Percentiles rank a stretch among this genome's conserved stretches.
Evolutionary conservation across 768 basidiomycete species (phyloP).

Genomic region (Tricholomella constricta): DNA sequence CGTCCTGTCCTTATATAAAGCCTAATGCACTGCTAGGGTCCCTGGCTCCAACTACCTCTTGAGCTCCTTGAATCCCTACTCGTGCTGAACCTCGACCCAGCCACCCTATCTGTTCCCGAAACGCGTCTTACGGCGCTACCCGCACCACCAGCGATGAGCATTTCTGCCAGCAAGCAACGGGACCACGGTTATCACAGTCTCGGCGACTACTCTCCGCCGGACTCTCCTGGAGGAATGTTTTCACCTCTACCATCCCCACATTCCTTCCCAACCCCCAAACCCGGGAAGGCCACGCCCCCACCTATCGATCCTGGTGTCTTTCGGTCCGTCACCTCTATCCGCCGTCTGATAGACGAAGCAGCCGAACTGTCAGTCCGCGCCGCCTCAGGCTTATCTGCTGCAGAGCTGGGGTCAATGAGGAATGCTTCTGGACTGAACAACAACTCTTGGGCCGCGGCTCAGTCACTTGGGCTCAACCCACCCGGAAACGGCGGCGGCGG

Average conservation of each 20-base stretch:
- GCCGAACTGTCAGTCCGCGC: conserved; percentile 88
- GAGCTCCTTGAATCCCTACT: conserved; percentile 85
- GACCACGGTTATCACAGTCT: conserved; percentile 49
- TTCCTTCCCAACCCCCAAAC: conserved; percentile 53
- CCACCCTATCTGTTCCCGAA: conserved; percentile 54
- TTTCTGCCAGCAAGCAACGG: conserved; percentile 35
- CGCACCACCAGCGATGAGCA: conserved; percentile 25
- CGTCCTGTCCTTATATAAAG: conserved; percentile 1
- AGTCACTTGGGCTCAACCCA: conserved; percentile 64
- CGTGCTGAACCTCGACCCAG: conserved; percentile 75
- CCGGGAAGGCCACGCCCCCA: conserved; percentile 74
- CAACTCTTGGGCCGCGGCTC: conserved; percentile 63
- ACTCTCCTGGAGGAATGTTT: conserved; percentile 40
- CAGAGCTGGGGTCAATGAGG: conserved; percentile 70
- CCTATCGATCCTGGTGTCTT: conserved; percentile 92
- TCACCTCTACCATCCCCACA: conserved; percentile 43
- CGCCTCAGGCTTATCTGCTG: conserved; percentile 78
- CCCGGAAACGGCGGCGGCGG: conserved; percentile 57
- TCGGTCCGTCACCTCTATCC: conserved; percentile 70
- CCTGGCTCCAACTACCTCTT: conserved; percentile 87
- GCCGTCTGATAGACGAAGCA: conserved; percentile 86
- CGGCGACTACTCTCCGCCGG: conserved; percentile 46
- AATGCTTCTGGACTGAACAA: conserved; percentile 41
- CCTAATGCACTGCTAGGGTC: conserved; percentile 57
- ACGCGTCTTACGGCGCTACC: conserved; percentile 39